Base-by-base conservation (phyloP, 2,329 filamentous ascomycete species). In the Helicocarpus griseus region DNA sequence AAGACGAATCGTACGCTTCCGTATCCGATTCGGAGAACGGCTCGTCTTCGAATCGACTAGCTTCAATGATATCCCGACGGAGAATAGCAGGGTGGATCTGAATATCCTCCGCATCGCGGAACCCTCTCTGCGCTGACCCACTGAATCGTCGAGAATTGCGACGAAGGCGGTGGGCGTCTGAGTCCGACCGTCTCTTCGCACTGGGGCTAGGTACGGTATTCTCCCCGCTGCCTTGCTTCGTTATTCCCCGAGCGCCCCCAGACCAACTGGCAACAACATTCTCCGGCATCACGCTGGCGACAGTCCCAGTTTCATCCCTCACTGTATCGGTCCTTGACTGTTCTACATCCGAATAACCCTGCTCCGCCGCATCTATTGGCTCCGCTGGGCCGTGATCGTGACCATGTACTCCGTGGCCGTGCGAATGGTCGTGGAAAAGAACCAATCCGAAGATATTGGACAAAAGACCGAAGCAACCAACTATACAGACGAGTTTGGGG, bases 391-490 rank as follows among this genome's bases (percentile, higher is more conserved):
- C 79, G n/a, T 81, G 77, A 2, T 73, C 77, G 57, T 82, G 77
- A 5, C 68, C 68, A 41, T 73, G 77, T 4, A n/a, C n/a, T n/a
- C 83, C 85, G 65, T 93, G 88, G 13, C 81, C 81, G 66, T 97
- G 91, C 2, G 88, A 87, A 65, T 97, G 91, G 52, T 95, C 91
- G 59, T 95, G 93, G 62, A 98, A 88, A 29, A 98, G 82, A 52
- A 91, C 79, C 56, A 98, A 84, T 2, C 93, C 93, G 46, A 91
- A 73, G 19, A 97, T 78, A 64, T 98, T 98, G 29, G 90, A 96
- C 6, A 83, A 77, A 13, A 98, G 79, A 48, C 93, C 93, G 53
- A 88, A 78, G 56, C 79, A 89, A 38, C 93, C 93, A 48, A 98
- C 93, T 56, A 93, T 84, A 53, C 95, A 81, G 58, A 98, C 89